Conservation (phyloP, 2,329 filamentous ascomycete species). For the Sclerotinia nivalis region DNA sequence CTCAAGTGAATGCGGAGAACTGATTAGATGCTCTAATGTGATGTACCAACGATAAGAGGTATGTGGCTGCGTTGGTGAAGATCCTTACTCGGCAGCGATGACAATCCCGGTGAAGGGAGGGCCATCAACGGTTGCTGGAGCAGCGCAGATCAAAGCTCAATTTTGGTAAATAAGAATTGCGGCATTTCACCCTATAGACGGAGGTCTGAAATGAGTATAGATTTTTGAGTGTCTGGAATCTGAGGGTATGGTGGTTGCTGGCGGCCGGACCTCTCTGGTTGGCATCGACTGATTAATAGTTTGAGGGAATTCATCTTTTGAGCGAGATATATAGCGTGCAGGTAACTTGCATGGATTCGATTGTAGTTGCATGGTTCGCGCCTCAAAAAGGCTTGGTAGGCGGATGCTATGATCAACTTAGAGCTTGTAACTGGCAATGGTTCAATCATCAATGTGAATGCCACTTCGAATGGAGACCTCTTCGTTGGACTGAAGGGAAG, state of each 20-base stretch:
- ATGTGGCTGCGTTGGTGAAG: constrained; percentile 2
- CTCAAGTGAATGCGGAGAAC: background rate
- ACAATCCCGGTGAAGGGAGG: background rate
- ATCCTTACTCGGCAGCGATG: background rate
- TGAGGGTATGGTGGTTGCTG: background rate
- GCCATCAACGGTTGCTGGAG: background rate
- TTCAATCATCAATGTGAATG: constrained; percentile 24
- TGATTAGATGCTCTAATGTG: background rate
- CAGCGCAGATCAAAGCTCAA: background rate
- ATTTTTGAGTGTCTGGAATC: constrained; percentile 1
- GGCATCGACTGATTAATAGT: background rate
- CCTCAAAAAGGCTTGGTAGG: background rate
- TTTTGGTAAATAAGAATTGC: background rate
- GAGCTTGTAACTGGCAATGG: background rate
- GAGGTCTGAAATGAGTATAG: background rate
- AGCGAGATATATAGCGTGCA: background rate
- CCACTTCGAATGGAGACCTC: constrained; percentile 18
- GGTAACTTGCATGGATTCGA: background rate
- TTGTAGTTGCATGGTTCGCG: constrained; percentile 5
- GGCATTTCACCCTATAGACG: background rate
- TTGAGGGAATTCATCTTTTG: background rate
- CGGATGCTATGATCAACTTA: background rate
- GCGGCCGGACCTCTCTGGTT: background rate
- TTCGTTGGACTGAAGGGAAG: constrained; percentile 26
- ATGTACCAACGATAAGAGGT: background rate